Evolutionary conservation across 164 flowering plant genomes (phyloP).

Genomic region (Vitis cinerea): DNA sequence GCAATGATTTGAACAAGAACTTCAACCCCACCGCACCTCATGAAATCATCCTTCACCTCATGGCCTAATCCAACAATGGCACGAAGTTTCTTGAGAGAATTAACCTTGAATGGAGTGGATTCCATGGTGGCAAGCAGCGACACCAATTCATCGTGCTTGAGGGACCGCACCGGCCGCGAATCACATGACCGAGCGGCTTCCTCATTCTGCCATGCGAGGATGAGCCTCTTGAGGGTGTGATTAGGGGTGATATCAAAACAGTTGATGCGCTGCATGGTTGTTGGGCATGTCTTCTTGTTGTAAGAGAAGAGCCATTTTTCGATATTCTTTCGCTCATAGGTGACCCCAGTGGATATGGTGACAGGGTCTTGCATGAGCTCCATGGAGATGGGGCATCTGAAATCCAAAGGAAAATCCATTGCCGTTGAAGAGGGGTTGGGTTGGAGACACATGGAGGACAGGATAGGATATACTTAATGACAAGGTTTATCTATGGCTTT

Average conservation of each 20-base stretch:
- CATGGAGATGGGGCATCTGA: constrained; percentile 79
- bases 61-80: constrained; percentile 25
- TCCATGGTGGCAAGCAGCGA: constrained; percentile 31
- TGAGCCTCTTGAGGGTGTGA: constrained; percentile 68
- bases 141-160: constrained; percentile 35
- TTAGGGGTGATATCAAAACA: constrained; percentile 54
- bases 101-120: constrained; percentile 60
- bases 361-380: constrained; percentile 76
- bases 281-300: constrained; percentile 69
- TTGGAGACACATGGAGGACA: too few species aligned
- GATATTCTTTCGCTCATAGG: constrained; percentile 59
- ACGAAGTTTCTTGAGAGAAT: constrained; percentile 45
- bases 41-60: constrained; percentile 33
- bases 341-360: constrained; percentile 64
- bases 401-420: constrained; percentile 48
- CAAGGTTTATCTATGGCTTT: too few species aligned
- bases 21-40: constrained; percentile 44
- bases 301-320: constrained; percentile 60
- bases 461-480: too few species aligned
- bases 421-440: too few species aligned
- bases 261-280: constrained; percentile 54
- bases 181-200: neutral
- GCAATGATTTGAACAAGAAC: constrained; percentile 31
- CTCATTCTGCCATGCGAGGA: constrained; percentile 38
- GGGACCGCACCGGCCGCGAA: constrained; percentile 15